Evolutionary conservation across 768 basidiomycete genomes (phyloP), one percentile per base, ranked within the genome.

Genomic region (Favolaschia claudopus): DNA sequence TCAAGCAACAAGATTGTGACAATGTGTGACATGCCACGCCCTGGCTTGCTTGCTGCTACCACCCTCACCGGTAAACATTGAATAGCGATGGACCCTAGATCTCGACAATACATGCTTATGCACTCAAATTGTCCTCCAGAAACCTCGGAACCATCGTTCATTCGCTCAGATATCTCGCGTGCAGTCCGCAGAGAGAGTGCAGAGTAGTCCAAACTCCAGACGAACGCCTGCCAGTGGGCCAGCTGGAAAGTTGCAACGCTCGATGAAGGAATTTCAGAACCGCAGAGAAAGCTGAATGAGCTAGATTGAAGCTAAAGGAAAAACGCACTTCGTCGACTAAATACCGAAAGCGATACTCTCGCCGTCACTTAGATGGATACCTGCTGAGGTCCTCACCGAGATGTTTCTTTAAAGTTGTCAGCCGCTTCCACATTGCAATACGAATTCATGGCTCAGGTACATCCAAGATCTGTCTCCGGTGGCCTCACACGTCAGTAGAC

Each of bases 331-430:
- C 14, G 15, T 28, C 44, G 7, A 24, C 40, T 3, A 12, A 4
- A 12, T 43, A 29, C 31, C 51, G 22, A 8, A 5, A n/a, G 45
- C 54, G 19, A 39, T 47, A 1, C 29, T 55, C 2, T 55, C 53
- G 9, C 45, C n/a, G n/a, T n/a, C 45, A 4, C 37, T 55, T 10
- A 37, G 54, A 22, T 13, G 56, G 13, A 58, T 58, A 42, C 56
- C 56, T 7, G 20, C 56, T 9, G 56, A 58, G 28, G 13, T 58
- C 12, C 27, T 58, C 12, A 13, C 28, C 47, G 56, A 58, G 27
- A 50, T 58, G 37, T 58, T 58, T 32, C 38, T 7, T 6, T 45
- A 9, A 15, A 24, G 27, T 5, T 3, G 24, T 17, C 15, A 22
- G n/a, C 17, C 25, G n/a, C n/a, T n/a, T n/a, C n/a, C n/a, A n/a